Conservation (phyloP, 2,329 filamentous ascomycete species). For the Leptographium flavum region DNA sequence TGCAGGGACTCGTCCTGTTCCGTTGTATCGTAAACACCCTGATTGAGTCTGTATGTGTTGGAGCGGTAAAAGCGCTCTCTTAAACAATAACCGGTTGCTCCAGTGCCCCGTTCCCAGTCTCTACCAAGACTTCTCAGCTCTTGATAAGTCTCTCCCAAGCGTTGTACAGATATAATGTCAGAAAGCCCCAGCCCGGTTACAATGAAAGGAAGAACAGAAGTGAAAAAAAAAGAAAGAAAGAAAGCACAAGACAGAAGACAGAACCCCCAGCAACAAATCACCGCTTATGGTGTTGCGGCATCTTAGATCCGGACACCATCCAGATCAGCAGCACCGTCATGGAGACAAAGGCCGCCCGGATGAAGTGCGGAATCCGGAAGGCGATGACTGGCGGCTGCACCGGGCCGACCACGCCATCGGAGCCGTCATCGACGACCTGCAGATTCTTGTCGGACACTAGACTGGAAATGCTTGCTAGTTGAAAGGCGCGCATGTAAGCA, state of each 20-base stretch:
- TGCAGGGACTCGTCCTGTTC: too few species aligned
- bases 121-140: constrained; percentile 39
- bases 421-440: neutral
- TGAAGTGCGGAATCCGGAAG: constrained; percentile 22
- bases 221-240: neutral
- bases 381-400: constrained; percentile 5
- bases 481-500: constrained; percentile 39
- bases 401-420: neutral
- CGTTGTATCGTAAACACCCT: too few species aligned
- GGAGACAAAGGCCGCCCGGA: constrained; percentile 28
- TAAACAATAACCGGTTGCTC: neutral
- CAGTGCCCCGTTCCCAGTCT: constrained; percentile 1
- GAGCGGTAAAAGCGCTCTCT: neutral
- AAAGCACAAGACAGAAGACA: neutral
- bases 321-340: constrained; percentile 28
- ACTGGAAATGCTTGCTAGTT: constrained; percentile 22
- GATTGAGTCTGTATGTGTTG: too few species aligned
- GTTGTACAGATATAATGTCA: neutral
- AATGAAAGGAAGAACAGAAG: neutral
- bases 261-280: neutral
- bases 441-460: constrained; percentile 13
- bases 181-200: neutral
- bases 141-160: constrained; percentile 30
- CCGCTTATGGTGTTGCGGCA: constrained; percentile 4
- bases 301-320: constrained; percentile 13